Base-by-base conservation (phyloP, 305 asterid genomes). In the Fraxinus paxiana region DNA sequence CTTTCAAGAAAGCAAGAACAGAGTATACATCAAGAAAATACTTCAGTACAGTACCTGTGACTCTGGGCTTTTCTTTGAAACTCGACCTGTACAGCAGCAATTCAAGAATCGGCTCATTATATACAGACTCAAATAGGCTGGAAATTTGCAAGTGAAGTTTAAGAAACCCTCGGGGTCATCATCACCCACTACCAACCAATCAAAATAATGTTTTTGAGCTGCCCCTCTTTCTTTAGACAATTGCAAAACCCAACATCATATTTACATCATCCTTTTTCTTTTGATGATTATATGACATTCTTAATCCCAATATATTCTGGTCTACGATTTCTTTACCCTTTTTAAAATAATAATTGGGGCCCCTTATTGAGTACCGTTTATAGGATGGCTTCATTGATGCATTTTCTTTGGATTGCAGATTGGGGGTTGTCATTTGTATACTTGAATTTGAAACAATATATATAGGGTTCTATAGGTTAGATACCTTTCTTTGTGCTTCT, bases 341-440 rank as follows among this genome's bases (percentile, higher is more conserved):
- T 30, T 67, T 9, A 28, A 67, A 67, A 30, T 73, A 41, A 31
- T 13, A 56, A 70, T 37, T 33, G 38, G 48, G 81, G 80, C 5
- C 77, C 41, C n/a, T 18, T 15, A 20, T 5, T 26, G 74, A 37
- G 69, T 43, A 46, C 10, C 10, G 34, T 46, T 69, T 1, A 71
- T 24, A 76, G 82, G 65, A 80, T 31, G 79, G 22, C 63, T 46
- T 54, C 77, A 77, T 48, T 54, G 79, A 46, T 54, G 72, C 30
- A 77, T 70, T 87, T 74, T 18, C 89, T 86, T 88, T 77, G 88
- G 84, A 81, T 84, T 88, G 71, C 88, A 86, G 91, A 81, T 65
- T 28, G 73, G 75, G 56, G 59, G 69, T 82, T 24, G 84, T 71
- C 46, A 79, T 63, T 31, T 46, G 78, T 76, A 75, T 59, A 79